A percentile compares a stretch with the other conserved stretches of the same genome.
These are phyloP conservation scores for Phlebopus sp. DNA, from an alignment of 1,284 basidiomycete genomes.

Conservation along the genomic window DNA sequence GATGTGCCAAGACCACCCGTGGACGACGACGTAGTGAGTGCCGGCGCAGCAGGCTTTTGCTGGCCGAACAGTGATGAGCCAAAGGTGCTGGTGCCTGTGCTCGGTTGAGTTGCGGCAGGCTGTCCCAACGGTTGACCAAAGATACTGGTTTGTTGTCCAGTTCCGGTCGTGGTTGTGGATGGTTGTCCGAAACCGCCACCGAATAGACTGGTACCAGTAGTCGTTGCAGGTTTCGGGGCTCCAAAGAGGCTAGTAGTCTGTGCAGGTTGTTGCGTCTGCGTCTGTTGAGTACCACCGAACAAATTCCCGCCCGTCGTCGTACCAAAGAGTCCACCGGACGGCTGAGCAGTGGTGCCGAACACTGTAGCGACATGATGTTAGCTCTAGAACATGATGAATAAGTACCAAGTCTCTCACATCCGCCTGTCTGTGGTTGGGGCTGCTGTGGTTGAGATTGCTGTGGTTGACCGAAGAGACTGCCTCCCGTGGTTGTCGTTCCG, in stretches of 20 bases:
- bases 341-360: conserved; percentile 22
- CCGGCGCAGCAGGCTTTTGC: conserved; percentile 37
- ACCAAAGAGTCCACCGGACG: conserved; percentile 34
- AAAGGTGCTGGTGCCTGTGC: conserved; percentile 30
- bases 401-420: conserved; percentile 25
- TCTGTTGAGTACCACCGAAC: conserved; percentile 46
- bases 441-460: conserved; percentile 28
- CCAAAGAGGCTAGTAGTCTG: conserved; percentile 35
- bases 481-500: conserved; percentile 16
- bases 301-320: conserved; percentile 36
- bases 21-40: conserved; percentile 36
- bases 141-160: conserved; percentile 31
- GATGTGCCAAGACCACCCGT: conserved; percentile 40
- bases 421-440: conserved; percentile 31
- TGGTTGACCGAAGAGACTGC: conserved; percentile 40
- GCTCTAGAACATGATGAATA: neutral
- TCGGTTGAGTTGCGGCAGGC: conserved; percentile 31
- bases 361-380: conserved; percentile 20
- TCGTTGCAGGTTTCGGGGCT: conserved; percentile 30
- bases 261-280: conserved; percentile 32
- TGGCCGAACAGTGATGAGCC: conserved; percentile 43
- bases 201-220: conserved; percentile 28
- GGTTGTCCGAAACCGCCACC: conserved; percentile 35
- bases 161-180: conserved; percentile 28
- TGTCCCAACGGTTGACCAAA: conserved; percentile 45